These are phyloP conservation scores for Gracilariopsis chorda DNA, from an alignment of 23 red algal species.

Conservation along the genomic window DNA sequence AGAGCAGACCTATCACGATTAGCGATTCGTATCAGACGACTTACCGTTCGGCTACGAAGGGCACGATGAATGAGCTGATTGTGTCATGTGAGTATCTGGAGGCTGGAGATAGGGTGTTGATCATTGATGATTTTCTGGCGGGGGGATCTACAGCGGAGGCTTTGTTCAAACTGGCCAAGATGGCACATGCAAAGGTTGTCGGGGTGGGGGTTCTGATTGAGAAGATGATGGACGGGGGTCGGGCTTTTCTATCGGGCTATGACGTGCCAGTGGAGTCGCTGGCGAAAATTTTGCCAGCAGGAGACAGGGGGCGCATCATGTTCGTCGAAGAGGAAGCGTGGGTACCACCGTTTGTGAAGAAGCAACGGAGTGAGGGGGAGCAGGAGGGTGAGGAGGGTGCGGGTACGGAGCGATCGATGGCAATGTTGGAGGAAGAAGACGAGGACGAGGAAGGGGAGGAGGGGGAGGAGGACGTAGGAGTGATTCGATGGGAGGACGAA, in stretches of 20 bases:
- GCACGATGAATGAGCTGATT: slow-evolving; percentile 76
- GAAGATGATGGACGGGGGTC: slow-evolving; percentile 77
- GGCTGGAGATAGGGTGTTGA: slow-evolving; percentile 70
- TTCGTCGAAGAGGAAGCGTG: slow-evolving; percentile 76
- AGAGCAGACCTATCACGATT: slow-evolving; percentile 81
- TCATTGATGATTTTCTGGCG: slow-evolving; percentile 94
- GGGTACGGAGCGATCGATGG: neutral
- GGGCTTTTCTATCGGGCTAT: slow-evolving; percentile 85
- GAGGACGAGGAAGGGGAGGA: neutral
- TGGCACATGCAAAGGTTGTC: slow-evolving; percentile 79
- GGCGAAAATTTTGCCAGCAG: slow-evolving; percentile 59
- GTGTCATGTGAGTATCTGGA: slow-evolving; percentile 83
- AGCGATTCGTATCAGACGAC: slow-evolving; percentile 86
- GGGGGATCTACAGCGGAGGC: slow-evolving; percentile 85
- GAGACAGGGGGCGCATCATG: slow-evolving; percentile 33
- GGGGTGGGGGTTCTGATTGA: slow-evolving; percentile 92
- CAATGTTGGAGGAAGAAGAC: neutral
- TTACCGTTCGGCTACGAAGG: slow-evolving; percentile 88
- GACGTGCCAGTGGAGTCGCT: slow-evolving; percentile 85
- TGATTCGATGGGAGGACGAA: neutral
- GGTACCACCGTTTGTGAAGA: neutral
- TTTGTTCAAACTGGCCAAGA: slow-evolving; percentile 84
- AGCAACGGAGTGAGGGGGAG: neutral
- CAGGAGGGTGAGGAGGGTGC: neutral
- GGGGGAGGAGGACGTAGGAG: neutral